Conservation (phyloP, 305 asterid species). For the Andrographis paniculata region DNA sequence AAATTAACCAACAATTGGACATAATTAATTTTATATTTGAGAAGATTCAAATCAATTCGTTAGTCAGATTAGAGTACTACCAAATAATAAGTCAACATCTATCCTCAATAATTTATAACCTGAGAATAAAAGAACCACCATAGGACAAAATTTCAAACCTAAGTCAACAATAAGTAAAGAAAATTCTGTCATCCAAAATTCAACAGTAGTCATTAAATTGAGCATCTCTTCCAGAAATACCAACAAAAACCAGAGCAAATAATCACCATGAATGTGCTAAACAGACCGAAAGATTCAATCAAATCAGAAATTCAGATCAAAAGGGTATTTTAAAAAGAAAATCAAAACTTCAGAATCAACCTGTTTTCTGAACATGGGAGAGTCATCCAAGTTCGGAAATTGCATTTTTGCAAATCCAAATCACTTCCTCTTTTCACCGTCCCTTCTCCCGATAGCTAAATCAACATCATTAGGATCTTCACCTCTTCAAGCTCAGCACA, state of each 20-base stretch:
- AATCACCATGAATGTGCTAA: background rate
- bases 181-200: constrained; percentile 10
- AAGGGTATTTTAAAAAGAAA: background rate
- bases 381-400: constrained; percentile 97
- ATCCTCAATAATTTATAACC: no score
- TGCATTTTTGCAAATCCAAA: constrained; percentile 55
- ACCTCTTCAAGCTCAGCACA: constrained; percentile 21
- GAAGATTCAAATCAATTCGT: no score
- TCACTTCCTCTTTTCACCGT: constrained; percentile 12
- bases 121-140: constrained; percentile 2
- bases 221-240: background rate
- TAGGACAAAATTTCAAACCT: constrained; percentile 16
- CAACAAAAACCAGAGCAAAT: background rate
- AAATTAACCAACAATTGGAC: no score
- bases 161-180: constrained; percentile 7
- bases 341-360: constrained; percentile 25
- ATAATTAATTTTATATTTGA: no score
- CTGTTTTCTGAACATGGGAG: constrained; percentile 99
- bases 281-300: constrained; percentile 10
- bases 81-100: no score
- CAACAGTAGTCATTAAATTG: constrained; percentile 7
- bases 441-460: constrained; percentile 20
- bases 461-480: constrained; percentile 41
- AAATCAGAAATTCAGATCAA: background rate
- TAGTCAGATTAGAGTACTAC: no score